Conservation (phyloP, 2,329 filamentous ascomycete species). For the Penicillium sp. region DNA sequence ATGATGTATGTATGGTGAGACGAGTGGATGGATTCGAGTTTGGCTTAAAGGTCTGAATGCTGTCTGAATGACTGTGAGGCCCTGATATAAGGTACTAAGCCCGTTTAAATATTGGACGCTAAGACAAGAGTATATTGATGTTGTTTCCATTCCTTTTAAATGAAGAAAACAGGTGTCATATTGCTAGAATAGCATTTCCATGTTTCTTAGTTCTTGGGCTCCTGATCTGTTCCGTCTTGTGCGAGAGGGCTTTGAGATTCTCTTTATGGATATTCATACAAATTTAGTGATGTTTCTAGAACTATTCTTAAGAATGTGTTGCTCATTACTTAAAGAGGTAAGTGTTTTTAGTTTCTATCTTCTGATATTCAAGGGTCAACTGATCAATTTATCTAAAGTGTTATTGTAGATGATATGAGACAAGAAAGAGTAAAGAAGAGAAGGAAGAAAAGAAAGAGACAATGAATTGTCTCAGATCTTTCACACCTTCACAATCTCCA, state of each 20-base stretch:
- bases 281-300: neutral
- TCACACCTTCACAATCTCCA: conserved; percentile 45
- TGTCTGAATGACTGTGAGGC: neutral
- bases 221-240: conserved; percentile 2
- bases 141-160: neutral
- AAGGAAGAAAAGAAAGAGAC: neutral
- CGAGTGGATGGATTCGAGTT: neutral
- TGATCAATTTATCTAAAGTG: neutral
- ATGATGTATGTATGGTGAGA: neutral
- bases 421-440: neutral
- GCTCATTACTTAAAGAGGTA: neutral
- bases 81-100: neutral
- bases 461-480: conserved; percentile 7
- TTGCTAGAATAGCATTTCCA: neutral
- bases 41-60: neutral
- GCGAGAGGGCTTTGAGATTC: neutral
- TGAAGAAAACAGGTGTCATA: neutral
- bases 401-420: neutral
- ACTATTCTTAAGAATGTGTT: neutral
- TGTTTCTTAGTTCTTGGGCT: neutral
- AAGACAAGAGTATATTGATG: neutral
- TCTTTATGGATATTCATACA: neutral
- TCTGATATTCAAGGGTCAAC: neutral
- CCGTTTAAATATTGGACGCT: neutral
- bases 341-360: neutral